Evolutionary conservation across 257 asterid genomes (phyloP), one percentile per base, ranked within the genome.

Genomic region (Salvia miltiorrhiza): DNA sequence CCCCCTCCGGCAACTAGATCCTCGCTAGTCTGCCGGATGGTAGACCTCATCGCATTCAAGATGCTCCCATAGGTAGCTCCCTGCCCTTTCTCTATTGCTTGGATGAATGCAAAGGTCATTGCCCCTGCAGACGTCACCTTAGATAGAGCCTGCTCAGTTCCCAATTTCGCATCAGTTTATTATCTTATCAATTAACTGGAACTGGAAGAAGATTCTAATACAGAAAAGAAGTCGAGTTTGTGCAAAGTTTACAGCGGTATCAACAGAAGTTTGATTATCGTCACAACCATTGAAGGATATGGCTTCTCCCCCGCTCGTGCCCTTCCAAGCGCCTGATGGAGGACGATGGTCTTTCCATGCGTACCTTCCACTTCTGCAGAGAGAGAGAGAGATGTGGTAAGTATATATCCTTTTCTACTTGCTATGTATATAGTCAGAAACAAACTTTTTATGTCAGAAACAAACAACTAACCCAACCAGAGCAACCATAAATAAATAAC

Each of bases 281-380:
- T 89, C 96, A 66, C 99, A 94, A 20, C 99, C 97, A 65, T 97
- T 94, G 76, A 94, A 94, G 30, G 97, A 94, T 75, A 94, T 82
- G 62, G 81, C 97, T 74, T 94, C 99, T 65, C 99, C 99, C 12
- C 99, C 97, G 20, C 84, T 91, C 26, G 99, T 87, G 54, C 99
- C 99, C 85, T 91, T 94, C 97, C 96, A 94, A 5, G 81, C 52
- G 12, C 99, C 97, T 26, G 99, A 75, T 63, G 73, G 81, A 14
- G 99, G 99, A 8, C 99, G 97, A 71, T 94, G 99, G 56, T 94
- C 97, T 79, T 94, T 97, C 99, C 99, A 94, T 47, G 72, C 26
- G 63, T 82, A 87, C 28, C 84, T 83, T 50, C 99, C 99, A 24
- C 74, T 83, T 81, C 97, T 93, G 76, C 74, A 76, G 1, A 1